A percentile compares a stretch with the other conserved stretches of the same genome.
These are phyloP conservation scores for Epichloe uncinata DNA, from an alignment of 2,329 filamentous ascomycete genomes.

Conservation along the genomic window DNA sequence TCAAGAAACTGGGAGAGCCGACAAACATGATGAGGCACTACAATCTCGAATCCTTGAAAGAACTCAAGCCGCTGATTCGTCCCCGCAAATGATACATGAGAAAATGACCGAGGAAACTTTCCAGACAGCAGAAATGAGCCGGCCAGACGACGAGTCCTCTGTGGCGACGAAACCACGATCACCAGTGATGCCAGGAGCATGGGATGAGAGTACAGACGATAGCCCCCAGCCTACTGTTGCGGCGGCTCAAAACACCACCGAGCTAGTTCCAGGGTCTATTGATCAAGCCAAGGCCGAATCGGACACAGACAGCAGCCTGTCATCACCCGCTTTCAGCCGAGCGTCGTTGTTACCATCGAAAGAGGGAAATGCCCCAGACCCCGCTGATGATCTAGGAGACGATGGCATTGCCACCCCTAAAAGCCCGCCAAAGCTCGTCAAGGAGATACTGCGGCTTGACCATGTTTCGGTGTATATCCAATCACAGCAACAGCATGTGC, in stretches of 20 bases:
- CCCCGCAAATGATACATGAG: neutral
- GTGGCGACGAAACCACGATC: neutral
- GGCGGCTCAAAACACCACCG: neutral
- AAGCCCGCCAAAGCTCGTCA: slow-evolving; percentile 39
- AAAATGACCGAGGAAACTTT: too few relatives aligned
- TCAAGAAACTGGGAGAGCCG: neutral
- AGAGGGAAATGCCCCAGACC: neutral
- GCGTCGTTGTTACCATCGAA: slow-evolving; percentile 8
- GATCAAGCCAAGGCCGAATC: slow-evolving; percentile 1
- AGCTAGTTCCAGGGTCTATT: neutral
- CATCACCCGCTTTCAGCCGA: slow-evolving; percentile 17
- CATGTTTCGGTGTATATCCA: slow-evolving; percentile 43
- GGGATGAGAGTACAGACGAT: slow-evolving; percentile 23
- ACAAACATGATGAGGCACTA: neutral
- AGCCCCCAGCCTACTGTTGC: neutral
- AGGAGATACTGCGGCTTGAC: slow-evolving; percentile 37
- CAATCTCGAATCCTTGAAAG: neutral
- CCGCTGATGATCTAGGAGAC: slow-evolving; percentile 3
- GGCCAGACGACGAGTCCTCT: neutral
- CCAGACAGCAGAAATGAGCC: neutral
- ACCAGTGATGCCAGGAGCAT: slow-evolving; percentile 37
- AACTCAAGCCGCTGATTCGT: neutral
- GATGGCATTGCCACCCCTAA: slow-evolving; percentile 31
- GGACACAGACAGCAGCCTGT: slow-evolving; percentile 13
- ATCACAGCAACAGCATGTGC: slow-evolving; percentile 32